These are phyloP conservation scores for Buxus sempervirens DNA, from an alignment of 164 flowering plant genomes.

Conservation along the genomic window DNA sequence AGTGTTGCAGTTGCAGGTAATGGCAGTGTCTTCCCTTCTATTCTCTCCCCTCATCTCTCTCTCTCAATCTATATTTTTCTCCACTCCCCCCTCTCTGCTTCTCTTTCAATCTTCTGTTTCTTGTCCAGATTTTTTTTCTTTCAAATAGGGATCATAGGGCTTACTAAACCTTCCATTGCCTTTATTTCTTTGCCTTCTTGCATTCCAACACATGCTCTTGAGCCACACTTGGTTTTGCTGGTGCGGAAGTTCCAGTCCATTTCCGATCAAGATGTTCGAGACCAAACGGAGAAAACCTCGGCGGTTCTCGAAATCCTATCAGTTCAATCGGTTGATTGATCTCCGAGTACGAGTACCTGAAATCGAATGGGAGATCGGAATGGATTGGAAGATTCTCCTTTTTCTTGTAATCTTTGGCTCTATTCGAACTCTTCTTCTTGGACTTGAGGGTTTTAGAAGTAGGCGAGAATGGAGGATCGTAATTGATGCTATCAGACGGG, in stretches of 20 bases:
- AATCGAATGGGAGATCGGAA: constrained; percentile 80
- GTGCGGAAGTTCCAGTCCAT: constrained; percentile 84
- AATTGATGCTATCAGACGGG: constrained; percentile 12
- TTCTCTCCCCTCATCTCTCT: no score
- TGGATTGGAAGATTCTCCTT: constrained; percentile 21
- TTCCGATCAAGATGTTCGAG: constrained; percentile 76
- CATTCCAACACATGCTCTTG: constrained; percentile 25
- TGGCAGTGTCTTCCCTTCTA: no score
- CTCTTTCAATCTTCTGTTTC: no score
- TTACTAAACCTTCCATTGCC: no score
- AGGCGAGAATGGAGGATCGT: constrained; percentile 73
- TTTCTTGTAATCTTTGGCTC: constrained; percentile 10
- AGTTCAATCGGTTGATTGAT: constrained; percentile 49
- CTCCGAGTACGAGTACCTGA: constrained; percentile 81
- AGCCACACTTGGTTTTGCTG: constrained; percentile 27
- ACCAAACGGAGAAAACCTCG: constrained; percentile 83
- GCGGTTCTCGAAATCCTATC: constrained; percentile 78
- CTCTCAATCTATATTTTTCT: no score
- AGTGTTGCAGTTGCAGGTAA: no score
- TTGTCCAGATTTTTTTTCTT: no score
- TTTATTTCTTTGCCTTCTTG: no score
- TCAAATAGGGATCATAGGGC: no score
- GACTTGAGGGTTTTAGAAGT: constrained; percentile 21
- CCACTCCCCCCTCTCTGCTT: no score
- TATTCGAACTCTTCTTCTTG: constrained; percentile 8